Evolutionary conservation across 2,329 filamentous ascomycete genomes (phyloP), one percentile per base, ranked within the genome.

Genomic region (Cladophialophora immunda): DNA sequence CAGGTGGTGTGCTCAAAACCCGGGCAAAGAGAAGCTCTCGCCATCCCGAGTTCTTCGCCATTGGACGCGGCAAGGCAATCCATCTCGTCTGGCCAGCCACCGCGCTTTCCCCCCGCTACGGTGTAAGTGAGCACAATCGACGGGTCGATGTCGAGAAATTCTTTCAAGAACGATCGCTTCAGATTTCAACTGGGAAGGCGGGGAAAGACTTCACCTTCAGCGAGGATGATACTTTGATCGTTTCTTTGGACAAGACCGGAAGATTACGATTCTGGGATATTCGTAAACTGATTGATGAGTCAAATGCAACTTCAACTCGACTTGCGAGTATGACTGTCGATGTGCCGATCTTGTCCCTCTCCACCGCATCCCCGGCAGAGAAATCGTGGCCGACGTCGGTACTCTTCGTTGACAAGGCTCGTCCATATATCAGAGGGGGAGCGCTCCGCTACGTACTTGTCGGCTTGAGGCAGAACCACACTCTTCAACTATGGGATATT

Each of bases 231-330:
- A 92, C 91, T 1, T 90, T 94, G 47, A 93, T 99, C 73, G 94
- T 96, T 55, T 97, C 94, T 57, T 87, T 99, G 60, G 96, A 99
- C 79, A 99, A 99, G 83, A 94, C 93, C 67, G 96, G 95, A 56
- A 90, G 93, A 68, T 90, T 98, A 81, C 95, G 97, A 80, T 97
- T 99, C 84, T 99, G 95, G 96, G 95, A 99, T 78, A 92, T 98
- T 71, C 92, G 92, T 67, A 88, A 92, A 68, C 85, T 97, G 64
- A 90, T 84, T 7, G 80, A 84, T 59, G 79, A 80, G 34, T 78
- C 80, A 22, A 82, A 81, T 65, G 80, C 83, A 19, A 78, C 79
- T 56, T 77, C 80, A 25, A 73, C 76, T 55, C 80, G 81, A 59
- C 80, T 84, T 57, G 78, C 77, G 27, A 80, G 88, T 0, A 83